Evolutionary conservation across 2,329 filamentous ascomycete species (phyloP), one percentile per base, ranked within the genome.

Genomic region (Aspergillus clavatus): DNA sequence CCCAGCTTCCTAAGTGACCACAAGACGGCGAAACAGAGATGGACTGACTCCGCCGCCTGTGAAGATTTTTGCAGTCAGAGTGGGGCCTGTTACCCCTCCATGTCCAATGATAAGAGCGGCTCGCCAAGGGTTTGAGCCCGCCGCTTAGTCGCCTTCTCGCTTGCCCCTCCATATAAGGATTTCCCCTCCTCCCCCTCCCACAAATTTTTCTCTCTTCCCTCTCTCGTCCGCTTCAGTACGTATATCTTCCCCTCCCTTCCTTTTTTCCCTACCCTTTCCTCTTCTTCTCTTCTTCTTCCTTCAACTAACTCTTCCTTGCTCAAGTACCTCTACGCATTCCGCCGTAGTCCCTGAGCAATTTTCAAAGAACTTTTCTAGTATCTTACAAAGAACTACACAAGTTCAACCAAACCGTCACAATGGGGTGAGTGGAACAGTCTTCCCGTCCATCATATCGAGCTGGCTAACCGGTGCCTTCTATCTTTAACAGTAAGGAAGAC

Each of bases 401-500:
- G 57, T 67, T 71, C 65, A 56, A 48, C 49, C 53, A 48, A 70
- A 71, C 75, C 73, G 67, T 69, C 73, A 80, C 52, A 70, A 83
- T 83, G 80, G 80, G 79, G 79, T 82, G 73, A 69, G 78, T 75
- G 46, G 49, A 56, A 21, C 31, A 12, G 42, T 38, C 7, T 33
- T 41, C 26, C 39, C 38, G 21, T n/a, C 11, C 10, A 7, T 14
- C 14, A 3, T 22, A 2, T 35, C n/a, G n/a, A n/a, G 27, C 47
- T 33, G 10, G 31, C 50, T 53, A 18, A 47, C 44, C 21, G 22
- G 2, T n/a, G 0, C 33, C 22, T 24, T 27, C 45, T 43, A 33
- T 33, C 16, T 35, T 19, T 52, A 58, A 65, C 70, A 91, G 90
- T 87, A 97, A 89, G 82, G 84, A 95, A 70, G 87, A 91, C 60